phyloP scores from a whole-genome alignment of 768 basidiomycete genomes.

The Tubosaeta sp. region DNA sequence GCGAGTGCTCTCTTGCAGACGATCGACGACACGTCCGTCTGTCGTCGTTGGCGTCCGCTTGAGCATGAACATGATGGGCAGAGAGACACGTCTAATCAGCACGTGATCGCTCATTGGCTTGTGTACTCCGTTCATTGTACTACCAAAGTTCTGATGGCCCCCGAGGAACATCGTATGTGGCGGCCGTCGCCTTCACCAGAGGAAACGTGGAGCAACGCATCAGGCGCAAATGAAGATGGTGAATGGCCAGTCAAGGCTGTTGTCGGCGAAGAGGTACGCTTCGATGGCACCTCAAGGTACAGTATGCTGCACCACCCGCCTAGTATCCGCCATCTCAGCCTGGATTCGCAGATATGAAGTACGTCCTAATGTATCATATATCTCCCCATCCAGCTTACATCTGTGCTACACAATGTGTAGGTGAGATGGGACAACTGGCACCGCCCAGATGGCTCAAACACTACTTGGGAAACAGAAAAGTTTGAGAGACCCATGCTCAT shows the following conservation, averaged over 20 bases:
- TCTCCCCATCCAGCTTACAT: background rate
- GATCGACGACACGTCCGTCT: conserved; percentile 65
- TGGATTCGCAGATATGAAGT: conserved; percentile 29
- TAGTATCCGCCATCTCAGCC: conserved; percentile 1
- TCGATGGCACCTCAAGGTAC: conserved; percentile 29
- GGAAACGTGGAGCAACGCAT: conserved; percentile 31
- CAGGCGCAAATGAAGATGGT: conserved; percentile 27
- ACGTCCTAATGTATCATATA: conserved; percentile 3
- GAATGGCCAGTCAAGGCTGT: conserved; percentile 29
- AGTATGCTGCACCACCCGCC: background rate
- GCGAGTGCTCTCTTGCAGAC: conserved; percentile 67
- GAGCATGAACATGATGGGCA: conserved; percentile 48
- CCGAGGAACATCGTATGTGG: conserved; percentile 16
- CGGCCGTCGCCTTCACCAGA: conserved; percentile 27
- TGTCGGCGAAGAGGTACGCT: conserved; percentile 30
- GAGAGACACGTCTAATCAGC: conserved; percentile 12
- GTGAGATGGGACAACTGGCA: conserved; percentile 52
- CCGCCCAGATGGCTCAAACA: conserved; percentile 49
- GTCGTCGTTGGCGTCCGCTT: conserved; percentile 62
- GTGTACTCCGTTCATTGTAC: background rate
- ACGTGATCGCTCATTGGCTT: conserved; percentile 19
- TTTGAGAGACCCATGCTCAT: conserved; percentile 19
- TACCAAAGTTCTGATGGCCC: background rate
- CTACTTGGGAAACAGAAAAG: conserved; percentile 44
- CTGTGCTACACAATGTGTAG: conserved; percentile 26